Evolutionary conservation across 129 eudicot species (phyloP).

Genomic region (Artemisia annua): DNA sequence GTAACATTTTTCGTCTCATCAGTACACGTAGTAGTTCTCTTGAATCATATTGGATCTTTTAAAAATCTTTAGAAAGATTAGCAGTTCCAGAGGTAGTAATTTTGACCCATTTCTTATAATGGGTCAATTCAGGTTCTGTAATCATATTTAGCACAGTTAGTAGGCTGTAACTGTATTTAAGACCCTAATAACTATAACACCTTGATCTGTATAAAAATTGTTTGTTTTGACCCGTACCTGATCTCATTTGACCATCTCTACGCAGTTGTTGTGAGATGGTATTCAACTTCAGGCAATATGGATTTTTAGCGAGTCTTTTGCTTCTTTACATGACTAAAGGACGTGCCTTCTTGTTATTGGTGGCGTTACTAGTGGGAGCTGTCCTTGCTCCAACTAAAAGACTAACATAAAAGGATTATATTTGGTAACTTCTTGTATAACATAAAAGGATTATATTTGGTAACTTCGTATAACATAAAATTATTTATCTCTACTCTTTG

Average conservation of each 20-base stretch:
- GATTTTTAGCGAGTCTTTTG: slow-evolving; percentile 64
- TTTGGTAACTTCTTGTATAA: slow-evolving; percentile 43
- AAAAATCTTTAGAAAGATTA: too few relatives aligned
- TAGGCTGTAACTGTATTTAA: too few relatives aligned
- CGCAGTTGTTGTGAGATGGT: background rate
- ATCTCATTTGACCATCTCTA: background rate
- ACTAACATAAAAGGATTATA: slow-evolving; percentile 13
- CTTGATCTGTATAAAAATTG: too few relatives aligned
- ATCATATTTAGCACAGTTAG: too few relatives aligned
- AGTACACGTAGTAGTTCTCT: too few relatives aligned
- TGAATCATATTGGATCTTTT: too few relatives aligned
- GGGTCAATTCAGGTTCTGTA: too few relatives aligned
- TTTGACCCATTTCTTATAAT: background rate
- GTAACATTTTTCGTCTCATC: too few relatives aligned
- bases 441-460: slow-evolving; percentile 42
- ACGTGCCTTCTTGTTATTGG: slow-evolving; percentile 76
- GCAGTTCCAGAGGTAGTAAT: too few relatives aligned
- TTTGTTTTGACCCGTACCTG: background rate
- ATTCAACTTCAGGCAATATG: slow-evolving; percentile 56
- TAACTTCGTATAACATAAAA: slow-evolving; percentile 19
- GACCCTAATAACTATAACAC: too few relatives aligned
- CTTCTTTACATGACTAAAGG: slow-evolving; percentile 87
- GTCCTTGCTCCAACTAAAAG: slow-evolving; percentile 85
- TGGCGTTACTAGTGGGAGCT: slow-evolving; percentile 73
- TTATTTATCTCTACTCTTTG: background rate